These are phyloP conservation scores for Coemansia asiatica DNA, from an alignment of 192 early-diverging fungal species.

Conservation along the genomic window DNA sequence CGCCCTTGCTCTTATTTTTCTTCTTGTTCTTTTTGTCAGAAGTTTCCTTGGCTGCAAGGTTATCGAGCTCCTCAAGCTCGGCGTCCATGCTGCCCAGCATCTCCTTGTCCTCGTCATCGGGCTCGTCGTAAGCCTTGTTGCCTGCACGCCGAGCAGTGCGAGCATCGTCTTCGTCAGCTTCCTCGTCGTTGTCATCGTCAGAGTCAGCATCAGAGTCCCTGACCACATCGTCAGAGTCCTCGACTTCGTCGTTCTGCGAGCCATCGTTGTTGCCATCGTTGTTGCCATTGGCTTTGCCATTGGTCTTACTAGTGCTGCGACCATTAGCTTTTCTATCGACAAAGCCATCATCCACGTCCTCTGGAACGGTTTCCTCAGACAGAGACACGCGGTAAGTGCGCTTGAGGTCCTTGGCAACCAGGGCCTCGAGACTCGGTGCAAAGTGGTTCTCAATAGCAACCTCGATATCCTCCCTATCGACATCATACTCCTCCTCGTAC, in stretches of 20 bases:
- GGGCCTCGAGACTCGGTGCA: constrained; percentile 68
- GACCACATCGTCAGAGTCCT: background rate
- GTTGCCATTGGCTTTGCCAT: too few species aligned
- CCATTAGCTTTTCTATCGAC: constrained; percentile 19
- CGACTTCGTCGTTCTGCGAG: constrained; percentile 20
- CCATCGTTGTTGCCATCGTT: too few species aligned
- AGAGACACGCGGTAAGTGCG: constrained; percentile 52
- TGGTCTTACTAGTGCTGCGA: too few species aligned
- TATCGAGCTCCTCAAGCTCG: constrained; percentile 49
- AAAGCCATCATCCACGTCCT: constrained; percentile 15
- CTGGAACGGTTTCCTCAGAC: constrained; percentile 42
- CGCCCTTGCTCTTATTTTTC: constrained; percentile 11
- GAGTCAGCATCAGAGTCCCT: constrained; percentile 48
- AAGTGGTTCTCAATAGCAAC: constrained; percentile 73
- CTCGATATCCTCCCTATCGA: constrained; percentile 68
- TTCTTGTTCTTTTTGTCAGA: background rate
- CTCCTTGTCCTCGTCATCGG: constrained; percentile 83
- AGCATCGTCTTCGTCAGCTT: constrained; percentile 72
- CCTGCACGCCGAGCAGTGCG: constrained; percentile 65
- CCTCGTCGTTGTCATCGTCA: constrained; percentile 58
- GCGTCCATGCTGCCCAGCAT: constrained; percentile 49
- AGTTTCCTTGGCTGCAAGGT: constrained; percentile 15
- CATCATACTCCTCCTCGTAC: constrained; percentile 75
- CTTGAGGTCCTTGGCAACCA: constrained; percentile 80
- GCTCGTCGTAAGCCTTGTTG: constrained; percentile 74